phyloP scores from a whole-genome alignment of 164 flowering plant species.

The Vitis rotundifolia region DNA sequence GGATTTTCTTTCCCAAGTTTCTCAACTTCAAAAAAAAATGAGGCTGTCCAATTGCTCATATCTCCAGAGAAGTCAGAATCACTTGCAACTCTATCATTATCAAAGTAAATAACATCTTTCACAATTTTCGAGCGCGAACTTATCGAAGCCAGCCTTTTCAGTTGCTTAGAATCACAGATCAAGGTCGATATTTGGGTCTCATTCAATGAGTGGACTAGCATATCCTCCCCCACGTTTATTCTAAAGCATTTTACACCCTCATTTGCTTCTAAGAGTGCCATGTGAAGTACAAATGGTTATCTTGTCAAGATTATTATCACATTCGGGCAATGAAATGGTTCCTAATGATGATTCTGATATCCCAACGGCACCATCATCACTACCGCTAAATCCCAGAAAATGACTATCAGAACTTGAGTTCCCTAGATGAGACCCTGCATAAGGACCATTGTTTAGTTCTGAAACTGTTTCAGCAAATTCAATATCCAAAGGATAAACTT shows the following conservation, averaged over 20 bases:
- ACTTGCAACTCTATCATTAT: slow-evolving; percentile 47
- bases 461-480: slow-evolving; percentile 42
- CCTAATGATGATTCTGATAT: slow-evolving; percentile 33
- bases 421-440: slow-evolving; percentile 26
- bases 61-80: slow-evolving; percentile 29
- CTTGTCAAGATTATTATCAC: slow-evolving; percentile 31
- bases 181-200: slow-evolving; percentile 85
- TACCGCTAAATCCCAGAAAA: slow-evolving; percentile 36
- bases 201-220: no score
- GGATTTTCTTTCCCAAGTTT: slow-evolving; percentile 65
- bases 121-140: slow-evolving; percentile 50
- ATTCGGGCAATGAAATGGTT: slow-evolving; percentile 28
- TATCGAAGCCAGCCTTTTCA: slow-evolving; percentile 70
- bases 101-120: slow-evolving; percentile 68
- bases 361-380: slow-evolving; percentile 32
- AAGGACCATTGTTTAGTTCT: slow-evolving; percentile 31
- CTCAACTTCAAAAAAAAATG: slow-evolving; percentile 74
- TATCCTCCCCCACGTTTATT: no score
- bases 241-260: slow-evolving; percentile 32
- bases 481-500: slow-evolving; percentile 59
- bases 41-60: slow-evolving; percentile 39
- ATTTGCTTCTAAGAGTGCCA: slow-evolving; percentile 30
- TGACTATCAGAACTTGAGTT: slow-evolving; percentile 42
- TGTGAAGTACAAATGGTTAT: slow-evolving; percentile 31
- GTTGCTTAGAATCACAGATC: slow-evolving; percentile 81